A percentile compares a stretch with the other conserved stretches of the same genome.
Evolutionary conservation across 2,329 filamentous ascomycete genomes (phyloP).

Genomic region (Neopestalotiopsis clavispora): DNA sequence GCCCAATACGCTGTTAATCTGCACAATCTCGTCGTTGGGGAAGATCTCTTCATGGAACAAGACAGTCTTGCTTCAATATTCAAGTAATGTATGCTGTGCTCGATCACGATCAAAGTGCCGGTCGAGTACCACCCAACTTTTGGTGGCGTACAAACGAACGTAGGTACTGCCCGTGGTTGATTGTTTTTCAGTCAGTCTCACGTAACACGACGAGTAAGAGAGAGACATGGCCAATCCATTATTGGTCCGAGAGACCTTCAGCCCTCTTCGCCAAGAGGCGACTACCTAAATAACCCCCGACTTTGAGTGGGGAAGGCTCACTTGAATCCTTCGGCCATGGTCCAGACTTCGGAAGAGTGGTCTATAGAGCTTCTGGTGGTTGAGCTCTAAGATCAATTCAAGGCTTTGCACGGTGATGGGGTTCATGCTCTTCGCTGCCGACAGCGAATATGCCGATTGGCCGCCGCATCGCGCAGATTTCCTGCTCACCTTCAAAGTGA

Average conservation of each 20-base stretch:
- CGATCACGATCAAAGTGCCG: not conserved
- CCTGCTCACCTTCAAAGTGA: not conserved
- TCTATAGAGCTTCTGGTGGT: not conserved
- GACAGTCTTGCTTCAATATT: not conserved
- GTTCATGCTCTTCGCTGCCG: not conserved
- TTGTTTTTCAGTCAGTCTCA: not conserved
- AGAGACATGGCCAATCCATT: not conserved
- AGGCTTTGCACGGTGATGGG: not conserved
- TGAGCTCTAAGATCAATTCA: not conserved
- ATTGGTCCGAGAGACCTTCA: not conserved
- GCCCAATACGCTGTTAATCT: conserved; percentile 9
- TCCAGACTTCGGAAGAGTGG: not conserved
- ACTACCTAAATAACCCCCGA: not conserved
- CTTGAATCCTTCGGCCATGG: not conserved
- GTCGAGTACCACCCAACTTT: not conserved
- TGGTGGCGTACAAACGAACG: not conserved
- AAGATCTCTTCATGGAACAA: not conserved
- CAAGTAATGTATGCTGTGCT: not conserved
- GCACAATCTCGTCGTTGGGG: not conserved
- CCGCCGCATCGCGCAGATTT: not conserved
- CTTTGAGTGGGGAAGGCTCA: not conserved
- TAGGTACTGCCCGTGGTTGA: not conserved
- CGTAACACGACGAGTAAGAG: not conserved
- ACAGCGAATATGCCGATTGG: not conserved
- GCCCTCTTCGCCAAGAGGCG: conserved; percentile 3